Evolutionary conservation across 2,329 filamentous ascomycete species (phyloP).

Genomic region (Erysiphe neolycopersici): DNA sequence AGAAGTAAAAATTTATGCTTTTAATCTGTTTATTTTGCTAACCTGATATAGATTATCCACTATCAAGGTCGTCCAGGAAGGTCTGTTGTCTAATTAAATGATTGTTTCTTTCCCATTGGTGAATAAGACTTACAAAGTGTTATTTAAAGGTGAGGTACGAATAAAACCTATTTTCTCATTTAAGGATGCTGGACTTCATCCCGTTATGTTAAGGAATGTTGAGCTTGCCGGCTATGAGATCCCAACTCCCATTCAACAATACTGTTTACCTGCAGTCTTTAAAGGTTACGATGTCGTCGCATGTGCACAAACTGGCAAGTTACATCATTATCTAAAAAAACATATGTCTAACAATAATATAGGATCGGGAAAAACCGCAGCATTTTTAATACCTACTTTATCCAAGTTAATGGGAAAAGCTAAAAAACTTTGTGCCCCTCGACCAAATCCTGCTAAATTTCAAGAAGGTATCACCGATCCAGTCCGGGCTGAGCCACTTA

Average conservation of each 20-base stretch:
- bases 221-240: conserved; percentile 38
- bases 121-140: conserved; percentile 6
- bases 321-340: background rate
- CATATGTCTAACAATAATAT: background rate
- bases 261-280: conserved; percentile 54
- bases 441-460: conserved; percentile 36
- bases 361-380: conserved; percentile 94
- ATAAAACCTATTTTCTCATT: conserved; percentile 31
- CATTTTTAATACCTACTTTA: conserved; percentile 69
- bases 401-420: conserved; percentile 91
- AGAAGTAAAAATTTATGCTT: conserved; percentile 21
- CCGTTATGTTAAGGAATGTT: conserved; percentile 56
- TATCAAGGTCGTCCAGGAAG: conserved; percentile 1
- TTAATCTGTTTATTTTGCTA: background rate
- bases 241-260: conserved; percentile 74
- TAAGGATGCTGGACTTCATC: conserved; percentile 57
- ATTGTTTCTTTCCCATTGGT: background rate
- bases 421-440: conserved; percentile 56
- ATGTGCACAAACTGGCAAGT: conserved; percentile 75
- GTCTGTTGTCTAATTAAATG: background rate
- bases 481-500: conserved; percentile 60
- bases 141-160: conserved; percentile 22
- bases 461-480: conserved; percentile 19
- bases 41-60: conserved; percentile 1
- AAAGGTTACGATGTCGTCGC: conserved; percentile 61